A percentile compares a stretch with the other conserved stretches of the same genome.
Evolutionary conservation across 805 yeast genomes (phyloP).

Genomic region (Cyberlindnera maritima): DNA sequence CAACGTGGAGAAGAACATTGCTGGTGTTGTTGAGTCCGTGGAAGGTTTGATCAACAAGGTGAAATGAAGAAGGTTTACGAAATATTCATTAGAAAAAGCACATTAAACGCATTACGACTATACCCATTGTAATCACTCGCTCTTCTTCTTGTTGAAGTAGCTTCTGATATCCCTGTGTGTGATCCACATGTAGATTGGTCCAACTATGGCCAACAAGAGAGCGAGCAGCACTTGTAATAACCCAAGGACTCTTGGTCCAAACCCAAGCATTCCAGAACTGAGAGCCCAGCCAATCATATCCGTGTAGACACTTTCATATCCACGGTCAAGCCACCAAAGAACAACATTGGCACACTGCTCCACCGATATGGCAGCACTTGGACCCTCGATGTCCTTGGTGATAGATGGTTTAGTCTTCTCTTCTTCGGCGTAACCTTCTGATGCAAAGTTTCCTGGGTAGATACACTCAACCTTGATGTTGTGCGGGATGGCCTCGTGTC

Average conservation of each 20-base stretch:
- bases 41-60: constrained; percentile 9
- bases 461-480: constrained; percentile 70
- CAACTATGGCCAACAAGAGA: constrained; percentile 47
- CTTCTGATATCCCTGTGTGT: constrained; percentile 50
- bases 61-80: not conserved
- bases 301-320: constrained; percentile 73
- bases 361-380: constrained; percentile 67
- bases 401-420: constrained; percentile 82
- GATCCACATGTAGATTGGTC: constrained; percentile 52
- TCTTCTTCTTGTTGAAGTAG: constrained; percentile 40
- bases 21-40: constrained; percentile 12
- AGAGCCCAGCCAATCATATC: constrained; percentile 85
- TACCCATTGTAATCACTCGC: not conserved
- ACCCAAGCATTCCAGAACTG: constrained; percentile 63
- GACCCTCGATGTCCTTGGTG: constrained; percentile 81
- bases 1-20: constrained; percentile 40
- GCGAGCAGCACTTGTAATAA: constrained; percentile 48
- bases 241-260: constrained; percentile 62
- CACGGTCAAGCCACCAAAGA: constrained; percentile 52
- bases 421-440: constrained; percentile 85
- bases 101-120: not conserved
- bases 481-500: constrained; percentile 77
- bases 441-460: constrained; percentile 84
- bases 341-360: constrained; percentile 64
- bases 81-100: not conserved